A percentile compares a stretch with the other conserved stretches of the same genome.
phyloP scores from a whole-genome alignment of 2,329 filamentous ascomycete species.

The Trichoderma cornu-damae region DNA sequence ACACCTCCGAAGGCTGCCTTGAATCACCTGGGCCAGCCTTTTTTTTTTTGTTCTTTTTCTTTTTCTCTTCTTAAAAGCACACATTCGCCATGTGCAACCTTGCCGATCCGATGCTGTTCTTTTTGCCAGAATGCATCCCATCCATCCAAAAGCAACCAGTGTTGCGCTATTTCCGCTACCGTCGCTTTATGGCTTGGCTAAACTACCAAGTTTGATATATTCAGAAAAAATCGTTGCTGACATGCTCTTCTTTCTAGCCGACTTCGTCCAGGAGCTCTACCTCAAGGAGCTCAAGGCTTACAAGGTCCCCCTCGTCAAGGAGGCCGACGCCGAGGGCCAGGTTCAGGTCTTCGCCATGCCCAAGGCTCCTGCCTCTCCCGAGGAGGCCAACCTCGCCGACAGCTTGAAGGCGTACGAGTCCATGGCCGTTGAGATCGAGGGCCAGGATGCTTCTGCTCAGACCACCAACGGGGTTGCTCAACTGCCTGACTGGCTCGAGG shows the following conservation, averaged over 20 bases:
- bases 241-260: conserved; percentile 55
- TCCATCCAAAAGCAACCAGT: not conserved
- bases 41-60: too few relatives aligned
- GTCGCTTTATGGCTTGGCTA: not conserved
- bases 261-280: conserved; percentile 97
- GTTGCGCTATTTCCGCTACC: conserved; percentile 12
- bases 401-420: conserved; percentile 92
- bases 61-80: not conserved
- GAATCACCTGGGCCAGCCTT: too few relatives aligned
- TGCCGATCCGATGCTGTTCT: not conserved
- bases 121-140: not conserved
- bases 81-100: not conserved
- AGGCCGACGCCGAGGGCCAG: conserved; percentile 80
- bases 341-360: conserved; percentile 83
- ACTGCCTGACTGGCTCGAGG: conserved; percentile 73
- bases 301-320: conserved; percentile 80
- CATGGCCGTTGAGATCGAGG: conserved; percentile 92
- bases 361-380: conserved; percentile 78
- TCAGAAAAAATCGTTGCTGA: conserved; percentile 25
- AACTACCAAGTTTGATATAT: conserved; percentile 2
- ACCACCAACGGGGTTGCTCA: conserved; percentile 53
- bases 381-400: conserved; percentile 87
- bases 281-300: conserved; percentile 92
- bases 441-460: conserved; percentile 62
- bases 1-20: conserved; percentile 12